A percentile compares a stretch with the other conserved stretches of the same genome.
Evolutionary conservation across 495 filamentous ascomycete species (phyloP).

Genomic region (Rhypophila decipiens): DNA sequence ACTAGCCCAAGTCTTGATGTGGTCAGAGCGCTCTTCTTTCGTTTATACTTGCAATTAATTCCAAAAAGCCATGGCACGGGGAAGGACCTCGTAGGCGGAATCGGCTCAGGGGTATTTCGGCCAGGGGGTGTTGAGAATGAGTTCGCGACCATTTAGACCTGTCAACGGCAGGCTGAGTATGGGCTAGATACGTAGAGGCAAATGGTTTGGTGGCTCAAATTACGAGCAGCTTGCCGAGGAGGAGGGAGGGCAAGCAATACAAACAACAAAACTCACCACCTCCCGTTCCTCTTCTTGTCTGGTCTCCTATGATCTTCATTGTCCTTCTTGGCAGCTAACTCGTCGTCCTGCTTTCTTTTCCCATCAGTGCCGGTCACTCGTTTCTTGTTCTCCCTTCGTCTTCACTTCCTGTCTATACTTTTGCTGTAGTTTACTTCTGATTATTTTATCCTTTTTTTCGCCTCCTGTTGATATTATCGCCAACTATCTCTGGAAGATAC

Average conservation of each 20-base stretch:
- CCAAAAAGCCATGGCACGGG: background rate
- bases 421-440: background rate
- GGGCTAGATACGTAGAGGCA: too few species aligned
- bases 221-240: too few species aligned
- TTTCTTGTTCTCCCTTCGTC: too few species aligned
- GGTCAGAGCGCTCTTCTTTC: background rate
- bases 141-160: too few species aligned
- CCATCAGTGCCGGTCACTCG: constrained; percentile 22
- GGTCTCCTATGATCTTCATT: background rate
- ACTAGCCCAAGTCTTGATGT: background rate
- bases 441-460: constrained; percentile 1
- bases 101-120: too few species aligned
- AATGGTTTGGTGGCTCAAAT: too few species aligned
- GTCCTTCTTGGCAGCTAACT: background rate
- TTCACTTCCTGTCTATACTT: too few species aligned
- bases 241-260: background rate
- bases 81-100: background rate
- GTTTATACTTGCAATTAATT: background rate
- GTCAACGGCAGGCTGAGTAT: too few species aligned
- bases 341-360: background rate
- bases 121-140: too few species aligned
- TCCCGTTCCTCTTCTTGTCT: background rate
- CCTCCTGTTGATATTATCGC: too few species aligned
- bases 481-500: too few species aligned
- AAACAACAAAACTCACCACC: constrained; percentile 2